Evolutionary conservation across 140 eudicot genomes (phyloP).

Genomic region (Bidens hawaiensis): DNA sequence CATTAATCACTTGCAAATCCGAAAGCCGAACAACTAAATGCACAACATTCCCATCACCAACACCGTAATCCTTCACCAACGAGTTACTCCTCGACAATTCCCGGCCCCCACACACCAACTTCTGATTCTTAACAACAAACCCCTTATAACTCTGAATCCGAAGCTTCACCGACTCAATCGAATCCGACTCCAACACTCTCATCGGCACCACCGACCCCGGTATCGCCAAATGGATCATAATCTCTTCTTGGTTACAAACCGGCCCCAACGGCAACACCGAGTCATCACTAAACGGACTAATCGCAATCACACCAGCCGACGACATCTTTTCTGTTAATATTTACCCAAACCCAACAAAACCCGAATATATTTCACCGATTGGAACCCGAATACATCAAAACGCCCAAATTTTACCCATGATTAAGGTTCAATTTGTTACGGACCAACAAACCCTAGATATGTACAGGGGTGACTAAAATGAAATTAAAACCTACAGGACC

Average conservation of each 20-base stretch:
- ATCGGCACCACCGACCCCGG: constrained; percentile 65
- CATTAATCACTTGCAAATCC: constrained; percentile 63
- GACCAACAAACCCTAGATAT: constrained; percentile 17
- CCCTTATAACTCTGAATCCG: constrained; percentile 68
- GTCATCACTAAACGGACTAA: constrained; percentile 50
- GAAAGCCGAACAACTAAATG: constrained; percentile 67
- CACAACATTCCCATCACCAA: constrained; percentile 64
- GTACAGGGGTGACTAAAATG: constrained; percentile 22
- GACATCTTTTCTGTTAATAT: constrained; percentile 42
- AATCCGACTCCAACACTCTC: constrained; percentile 69
- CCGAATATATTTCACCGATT: constrained; percentile 3
- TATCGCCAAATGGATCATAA: constrained; percentile 49
- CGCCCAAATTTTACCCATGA: constrained; percentile 13
- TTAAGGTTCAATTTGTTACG: too few species aligned
- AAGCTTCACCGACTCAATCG: constrained; percentile 77
- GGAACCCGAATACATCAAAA: not conserved
- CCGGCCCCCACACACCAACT: constrained; percentile 80
- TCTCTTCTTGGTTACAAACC: constrained; percentile 36
- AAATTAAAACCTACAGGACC: constrained; percentile 13
- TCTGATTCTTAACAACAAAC: constrained; percentile 60
- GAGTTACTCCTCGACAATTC: constrained; percentile 78
- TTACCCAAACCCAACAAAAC: not conserved
- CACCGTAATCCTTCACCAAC: constrained; percentile 66
- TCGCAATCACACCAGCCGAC: constrained; percentile 68
- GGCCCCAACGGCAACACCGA: constrained; percentile 27